Evolutionary conservation across 2,329 filamentous ascomycete species (phyloP), one percentile per base, ranked within the genome.

Genomic region (Diaporthe helianthi): DNA sequence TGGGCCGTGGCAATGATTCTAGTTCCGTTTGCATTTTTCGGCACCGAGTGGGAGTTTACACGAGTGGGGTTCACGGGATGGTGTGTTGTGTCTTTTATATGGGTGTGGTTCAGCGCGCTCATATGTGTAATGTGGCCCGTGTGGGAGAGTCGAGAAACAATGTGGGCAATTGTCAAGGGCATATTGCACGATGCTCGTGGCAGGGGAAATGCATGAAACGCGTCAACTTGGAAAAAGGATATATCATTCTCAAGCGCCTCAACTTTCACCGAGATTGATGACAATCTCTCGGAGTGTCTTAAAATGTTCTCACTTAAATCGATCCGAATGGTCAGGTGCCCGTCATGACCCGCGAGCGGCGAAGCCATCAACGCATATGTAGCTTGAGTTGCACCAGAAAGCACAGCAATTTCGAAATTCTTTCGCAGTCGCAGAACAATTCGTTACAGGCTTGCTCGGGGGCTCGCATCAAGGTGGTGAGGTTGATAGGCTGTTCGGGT

Each of bases 101-200:
- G 80, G 80, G 77, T 81, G 8, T 82, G 78, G 77, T 74, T 71
- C 38, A 79, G 77, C 65, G 76, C 79, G 67, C 65, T 74, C 7
- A 78, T 79, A 60, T 82, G 80, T 70, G 77, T 81, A 47, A 72
- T 82, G 12, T 82, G 78, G 74, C 80, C 80, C 10, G 69, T 81
- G 33, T 76, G 78, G 33, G 80, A 82, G 73, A 80, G 78, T 71
- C 71, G 75, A 15, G 73, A 72, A 4, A 78, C 78, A 10, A 76
- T 80, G 68, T 70, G 71, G 65, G 67, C 74, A 19, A 78, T 79
- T 29, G 31, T 69, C 9, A 71, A 63, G 22, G 71, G 71, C 3
- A 41, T 71, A 2, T n/a, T 24, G 3, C 53, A 7, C 8, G 65
- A 71, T 24, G 8, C 26, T 33, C 26, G 29, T 3, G 46, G 58